Evolutionary conservation across 2,329 filamentous ascomycete genomes (phyloP), one percentile per base, ranked within the genome.

Genomic region (Hypoxylon sp.): DNA sequence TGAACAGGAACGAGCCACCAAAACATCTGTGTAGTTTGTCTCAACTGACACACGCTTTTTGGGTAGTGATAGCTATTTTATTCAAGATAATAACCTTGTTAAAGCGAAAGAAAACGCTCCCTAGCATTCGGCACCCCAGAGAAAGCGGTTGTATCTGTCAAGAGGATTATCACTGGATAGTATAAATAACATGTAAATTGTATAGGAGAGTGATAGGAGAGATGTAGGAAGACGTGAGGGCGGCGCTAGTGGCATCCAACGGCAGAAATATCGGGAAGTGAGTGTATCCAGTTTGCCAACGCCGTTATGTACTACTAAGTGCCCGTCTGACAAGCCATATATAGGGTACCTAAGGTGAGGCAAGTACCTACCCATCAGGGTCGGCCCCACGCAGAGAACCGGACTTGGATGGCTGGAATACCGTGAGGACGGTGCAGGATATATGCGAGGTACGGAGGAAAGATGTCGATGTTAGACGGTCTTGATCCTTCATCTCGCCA

Each of bases 251-350:
- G 55, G 45, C 18, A 60, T 54, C 28, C 32, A 57, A 72, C 73
- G 73, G 73, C 72, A 74, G 54, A 60, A 51, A 59, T 48, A 44
- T 73, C 73, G 73, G 73, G 72, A 74, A 68, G 57, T 72, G 55
- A 33, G 57, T 72, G 55, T 38, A 46, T 6, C 40, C 26, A 51
- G 30, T 59, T 65, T 49, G 64, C 64, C 20, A 54, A 30, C 46
- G 40, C 32, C n/a, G 30, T 38, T 45, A 57, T 40, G 36, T 40
- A 11, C 53, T 38, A 50, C 60, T 26, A 36, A 59, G 22, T 8
- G 11, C 36, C 7, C 24, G 32, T 50, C 22, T 36, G 22, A 44
- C 49, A 20, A 30, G 18, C n/a, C 16, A 48, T 26, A 61, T 26
- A 33, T 22, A 48, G 18, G n/a, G n/a, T n/a, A n/a, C n/a, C n/a